phyloP scores from a whole-genome alignment of 305 asterid species.

The Salvia sclarea region DNA sequence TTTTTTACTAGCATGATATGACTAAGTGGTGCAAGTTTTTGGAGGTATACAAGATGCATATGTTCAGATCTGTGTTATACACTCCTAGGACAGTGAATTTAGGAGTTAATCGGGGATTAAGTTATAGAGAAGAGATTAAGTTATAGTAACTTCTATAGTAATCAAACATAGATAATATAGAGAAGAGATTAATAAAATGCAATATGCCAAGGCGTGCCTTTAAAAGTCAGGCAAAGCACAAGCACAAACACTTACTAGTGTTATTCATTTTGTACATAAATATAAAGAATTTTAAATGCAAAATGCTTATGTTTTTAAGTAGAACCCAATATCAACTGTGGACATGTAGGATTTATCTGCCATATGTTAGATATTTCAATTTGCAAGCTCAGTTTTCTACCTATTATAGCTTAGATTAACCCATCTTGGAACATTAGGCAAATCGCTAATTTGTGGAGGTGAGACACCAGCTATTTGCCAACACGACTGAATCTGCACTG shows the following conservation, averaged over 20 bases:
- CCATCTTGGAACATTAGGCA: background rate
- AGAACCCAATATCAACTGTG: slow-evolving; percentile 5
- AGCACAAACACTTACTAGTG: background rate
- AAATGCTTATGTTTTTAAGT: background rate
- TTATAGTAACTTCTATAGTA: no score
- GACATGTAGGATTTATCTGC: background rate
- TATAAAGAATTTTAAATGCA: background rate
- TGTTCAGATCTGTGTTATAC: background rate
- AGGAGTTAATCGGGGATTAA: background rate
- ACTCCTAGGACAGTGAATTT: background rate
- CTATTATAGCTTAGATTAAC: background rate
- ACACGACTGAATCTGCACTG: no score
- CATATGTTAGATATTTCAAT: background rate
- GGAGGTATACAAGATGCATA: background rate
- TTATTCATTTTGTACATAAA: background rate
- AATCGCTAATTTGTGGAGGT: background rate
- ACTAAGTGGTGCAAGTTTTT: slow-evolving; percentile 4
- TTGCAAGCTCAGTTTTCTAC: background rate
- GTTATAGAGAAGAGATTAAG: background rate
- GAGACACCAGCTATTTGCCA: no score
- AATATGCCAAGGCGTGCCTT: background rate
- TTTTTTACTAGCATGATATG: background rate
- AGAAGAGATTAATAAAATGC: background rate
- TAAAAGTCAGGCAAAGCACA: background rate
- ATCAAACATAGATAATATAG: no score